Percentiles rank a stretch among this genome's conserved stretches.
phyloP scores from a whole-genome alignment of 2,329 filamentous ascomycete species.

The Lachnellula arida region DNA sequence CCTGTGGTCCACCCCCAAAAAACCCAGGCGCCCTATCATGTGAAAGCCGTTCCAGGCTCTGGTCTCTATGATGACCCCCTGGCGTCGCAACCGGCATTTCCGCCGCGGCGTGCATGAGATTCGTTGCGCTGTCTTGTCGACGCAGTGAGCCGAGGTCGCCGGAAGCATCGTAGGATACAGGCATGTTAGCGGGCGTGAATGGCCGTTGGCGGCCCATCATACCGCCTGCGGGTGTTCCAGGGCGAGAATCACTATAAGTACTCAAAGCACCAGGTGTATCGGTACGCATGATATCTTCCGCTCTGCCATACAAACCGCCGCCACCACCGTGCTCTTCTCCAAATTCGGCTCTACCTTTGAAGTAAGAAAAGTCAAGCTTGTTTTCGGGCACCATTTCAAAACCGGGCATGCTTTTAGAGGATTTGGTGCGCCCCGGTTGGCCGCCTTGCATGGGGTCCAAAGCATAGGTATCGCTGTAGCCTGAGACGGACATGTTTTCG shows the following conservation, averaged over 20 bases:
- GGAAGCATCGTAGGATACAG: conserved; percentile 23
- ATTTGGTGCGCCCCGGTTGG: conserved; percentile 38
- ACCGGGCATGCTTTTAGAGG: conserved; percentile 48
- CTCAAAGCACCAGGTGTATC: conserved; percentile 27
- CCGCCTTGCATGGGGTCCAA: conserved; percentile 68
- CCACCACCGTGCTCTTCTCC: conserved; percentile 81
- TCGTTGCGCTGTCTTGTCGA: conserved; percentile 49
- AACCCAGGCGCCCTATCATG: conserved; percentile 43
- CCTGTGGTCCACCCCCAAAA: conserved; percentile 52
- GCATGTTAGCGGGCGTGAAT: conserved; percentile 19
- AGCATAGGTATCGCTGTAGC: conserved; percentile 77
- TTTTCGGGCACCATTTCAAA: conserved; percentile 93
- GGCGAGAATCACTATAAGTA: conserved; percentile 21
- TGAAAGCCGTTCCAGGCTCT: conserved; percentile 32
- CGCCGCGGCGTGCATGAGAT: conserved; percentile 49
- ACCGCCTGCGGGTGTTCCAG: conserved; percentile 23
- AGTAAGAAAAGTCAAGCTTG: conserved; percentile 82
- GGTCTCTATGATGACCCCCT: conserved; percentile 23
- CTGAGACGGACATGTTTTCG: conserved; percentile 55
- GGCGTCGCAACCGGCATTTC: conserved; percentile 43
- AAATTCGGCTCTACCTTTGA: conserved; percentile 85
- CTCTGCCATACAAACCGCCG: conserved; percentile 53
- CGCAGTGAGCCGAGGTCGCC: conserved; percentile 19
- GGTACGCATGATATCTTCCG: conserved; percentile 47
- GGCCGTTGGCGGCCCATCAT: conserved; percentile 6